Percentiles rank a stretch among this genome's conserved stretches.
Evolutionary conservation across 1,284 basidiomycete genomes (phyloP).

Genomic region (Puccinia polysora): DNA sequence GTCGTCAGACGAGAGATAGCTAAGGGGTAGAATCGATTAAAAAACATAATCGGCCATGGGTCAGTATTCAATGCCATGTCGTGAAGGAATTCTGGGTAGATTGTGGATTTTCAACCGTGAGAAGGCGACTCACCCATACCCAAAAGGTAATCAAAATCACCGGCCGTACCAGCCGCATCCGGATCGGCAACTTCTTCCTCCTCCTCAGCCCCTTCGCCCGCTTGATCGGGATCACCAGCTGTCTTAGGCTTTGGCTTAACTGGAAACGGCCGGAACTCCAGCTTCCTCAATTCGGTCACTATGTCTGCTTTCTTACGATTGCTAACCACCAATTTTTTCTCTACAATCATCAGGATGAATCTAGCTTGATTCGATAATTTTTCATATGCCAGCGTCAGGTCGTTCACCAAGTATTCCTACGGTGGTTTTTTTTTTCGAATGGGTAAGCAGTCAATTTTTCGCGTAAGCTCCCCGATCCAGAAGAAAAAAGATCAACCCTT

Average conservation of each 20-base stretch:
- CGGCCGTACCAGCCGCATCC: constrained; percentile 57
- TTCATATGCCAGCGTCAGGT: constrained; percentile 77
- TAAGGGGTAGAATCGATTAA: too few species aligned
- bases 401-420: constrained; percentile 77
- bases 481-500: neutral
- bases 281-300: constrained; percentile 73
- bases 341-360: constrained; percentile 94
- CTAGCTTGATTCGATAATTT: constrained; percentile 89
- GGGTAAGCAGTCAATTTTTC: too few species aligned
- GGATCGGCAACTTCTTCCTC: constrained; percentile 58
- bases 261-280: constrained; percentile 84
- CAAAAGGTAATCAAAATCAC: constrained; percentile 89
- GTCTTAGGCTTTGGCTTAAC: constrained; percentile 62
- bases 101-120: too few species aligned
- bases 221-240: constrained; percentile 61
- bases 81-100: too few species aligned
- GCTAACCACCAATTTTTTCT: constrained; percentile 78
- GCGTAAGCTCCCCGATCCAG: too few species aligned
- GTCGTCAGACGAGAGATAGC: too few species aligned
- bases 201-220: constrained; percentile 63
- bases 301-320: constrained; percentile 86
- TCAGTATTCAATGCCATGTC: too few species aligned
- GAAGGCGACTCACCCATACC: too few species aligned
- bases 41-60: too few species aligned
- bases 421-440: neutral